phyloP scores from a whole-genome alignment of 169 alveolate species.

The Plasmodium yoelii region DNA sequence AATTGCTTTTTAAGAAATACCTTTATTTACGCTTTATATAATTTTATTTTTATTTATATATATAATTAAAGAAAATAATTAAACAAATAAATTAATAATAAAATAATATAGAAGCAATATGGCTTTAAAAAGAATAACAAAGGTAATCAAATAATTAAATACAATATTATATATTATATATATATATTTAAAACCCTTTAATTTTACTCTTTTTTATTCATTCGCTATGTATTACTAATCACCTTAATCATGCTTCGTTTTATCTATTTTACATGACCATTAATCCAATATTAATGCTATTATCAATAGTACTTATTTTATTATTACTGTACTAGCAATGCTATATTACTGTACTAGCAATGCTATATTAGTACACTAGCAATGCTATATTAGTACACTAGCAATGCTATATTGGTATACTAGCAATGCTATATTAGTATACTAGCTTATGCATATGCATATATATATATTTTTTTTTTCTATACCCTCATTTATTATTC shows the following conservation, averaged over 20 bases:
- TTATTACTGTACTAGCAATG: too few species aligned
- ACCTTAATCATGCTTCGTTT: not conserved
- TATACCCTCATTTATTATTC: not conserved
- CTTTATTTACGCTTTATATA: conserved; percentile 9
- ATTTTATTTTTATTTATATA: conserved; percentile 11
- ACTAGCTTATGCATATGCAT: not conserved
- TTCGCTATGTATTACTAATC: not conserved
- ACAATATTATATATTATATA: not conserved
- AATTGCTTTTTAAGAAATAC: conserved; percentile 30
- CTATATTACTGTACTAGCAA: too few species aligned
- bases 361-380: too few species aligned
- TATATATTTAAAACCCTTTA: not conserved
- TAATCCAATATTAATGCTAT: too few species aligned
- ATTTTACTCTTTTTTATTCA: not conserved
- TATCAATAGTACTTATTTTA: too few species aligned
- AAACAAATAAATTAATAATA: conserved; percentile 3
- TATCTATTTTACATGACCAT: too few species aligned
- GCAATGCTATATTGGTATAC: too few species aligned
- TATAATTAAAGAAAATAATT: conserved; percentile 24
- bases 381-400: too few species aligned
- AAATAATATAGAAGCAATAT: conserved; percentile 48
- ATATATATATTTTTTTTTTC: not conserved
- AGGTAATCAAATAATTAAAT: conserved; percentile 28
- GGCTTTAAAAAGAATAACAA: conserved; percentile 64
- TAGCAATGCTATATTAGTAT: too few species aligned